Evolutionary conservation across 2,329 filamentous ascomycete species (phyloP).

Genomic region (Cordyceps javanica): DNA sequence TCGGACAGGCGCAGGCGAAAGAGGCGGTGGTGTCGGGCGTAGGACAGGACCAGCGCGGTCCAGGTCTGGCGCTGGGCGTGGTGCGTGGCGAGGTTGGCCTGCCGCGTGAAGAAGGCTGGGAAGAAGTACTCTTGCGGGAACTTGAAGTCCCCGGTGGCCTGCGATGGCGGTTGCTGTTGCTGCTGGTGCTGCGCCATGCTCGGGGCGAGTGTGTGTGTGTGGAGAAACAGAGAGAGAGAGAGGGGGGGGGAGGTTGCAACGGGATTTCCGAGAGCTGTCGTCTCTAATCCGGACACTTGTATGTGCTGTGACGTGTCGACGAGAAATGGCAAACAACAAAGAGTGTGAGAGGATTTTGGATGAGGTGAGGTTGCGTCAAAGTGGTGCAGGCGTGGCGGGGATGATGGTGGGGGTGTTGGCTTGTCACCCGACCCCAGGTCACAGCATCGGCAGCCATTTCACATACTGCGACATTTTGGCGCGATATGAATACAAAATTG

Average conservation of each 20-base stretch:
- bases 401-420: neutral
- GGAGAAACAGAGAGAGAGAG: too few relatives aligned
- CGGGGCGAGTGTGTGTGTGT: too few relatives aligned
- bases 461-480: neutral
- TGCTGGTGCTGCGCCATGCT: neutral
- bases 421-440: neutral
- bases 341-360: neutral
- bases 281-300: too few relatives aligned
- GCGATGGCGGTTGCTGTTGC: conserved; percentile 1
- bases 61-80: conserved; percentile 77
- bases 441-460: neutral
- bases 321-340: too few relatives aligned
- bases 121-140: conserved; percentile 66
- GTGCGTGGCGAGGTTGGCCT: conserved; percentile 67
- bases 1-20: conserved; percentile 65
- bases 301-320: too few relatives aligned
- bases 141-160: conserved; percentile 34
- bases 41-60: conserved; percentile 77
- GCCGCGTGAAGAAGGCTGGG: conserved; percentile 80
- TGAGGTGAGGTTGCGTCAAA: neutral
- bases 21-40: conserved; percentile 71
- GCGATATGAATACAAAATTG: neutral
- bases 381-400: neutral
- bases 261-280: too few relatives aligned
- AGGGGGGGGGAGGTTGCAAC: too few relatives aligned